Percentiles rank a stretch among this genome's conserved stretches.
phyloP scores from a whole-genome alignment of 371 early-diverging fungal species.

The Apophysomyces elegans region DNA sequence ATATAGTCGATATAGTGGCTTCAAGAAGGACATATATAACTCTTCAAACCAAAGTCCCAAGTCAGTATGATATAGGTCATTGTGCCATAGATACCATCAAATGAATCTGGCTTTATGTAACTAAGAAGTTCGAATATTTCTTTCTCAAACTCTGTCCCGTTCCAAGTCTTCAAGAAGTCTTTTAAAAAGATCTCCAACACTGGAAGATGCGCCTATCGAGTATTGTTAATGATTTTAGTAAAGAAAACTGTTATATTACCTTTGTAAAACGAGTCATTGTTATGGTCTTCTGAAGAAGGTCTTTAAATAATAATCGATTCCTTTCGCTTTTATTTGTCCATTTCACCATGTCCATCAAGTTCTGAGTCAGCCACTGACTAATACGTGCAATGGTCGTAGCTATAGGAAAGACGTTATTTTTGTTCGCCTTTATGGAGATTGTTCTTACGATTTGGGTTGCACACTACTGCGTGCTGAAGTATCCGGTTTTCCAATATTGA shows the following conservation, averaged over 20 bases:
- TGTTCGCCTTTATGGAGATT: neutral
- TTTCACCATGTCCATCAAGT: constrained; percentile 44
- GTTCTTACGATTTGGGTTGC: constrained; percentile 34
- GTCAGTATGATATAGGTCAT: neutral
- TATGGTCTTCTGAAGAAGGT: constrained; percentile 39
- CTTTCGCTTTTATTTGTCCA: constrained; percentile 41
- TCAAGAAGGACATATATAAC: constrained; percentile 34
- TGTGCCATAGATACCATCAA: constrained; percentile 39
- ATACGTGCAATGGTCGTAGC: constrained; percentile 45
- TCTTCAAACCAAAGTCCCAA: constrained; percentile 22
- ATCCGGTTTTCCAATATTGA: constrained; percentile 48
- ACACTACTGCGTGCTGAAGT: constrained; percentile 52
- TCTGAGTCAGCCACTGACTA: constrained; percentile 51
- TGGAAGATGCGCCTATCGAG: constrained; percentile 50
- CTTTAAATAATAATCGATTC: constrained; percentile 30
- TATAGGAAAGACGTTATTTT: constrained; percentile 2
- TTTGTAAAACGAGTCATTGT: constrained; percentile 48
- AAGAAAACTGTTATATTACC: constrained; percentile 23
- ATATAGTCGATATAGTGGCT: constrained; percentile 51
- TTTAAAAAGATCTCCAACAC: constrained; percentile 50
- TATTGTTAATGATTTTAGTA: neutral
- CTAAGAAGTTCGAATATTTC: constrained; percentile 55
- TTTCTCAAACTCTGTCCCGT: constrained; percentile 51
- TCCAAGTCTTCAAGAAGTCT: constrained; percentile 52
- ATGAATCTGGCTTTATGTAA: constrained; percentile 48